phyloP scores from a whole-genome alignment of 2,329 filamentous ascomycete genomes.

The Penicillium vulpinum region DNA sequence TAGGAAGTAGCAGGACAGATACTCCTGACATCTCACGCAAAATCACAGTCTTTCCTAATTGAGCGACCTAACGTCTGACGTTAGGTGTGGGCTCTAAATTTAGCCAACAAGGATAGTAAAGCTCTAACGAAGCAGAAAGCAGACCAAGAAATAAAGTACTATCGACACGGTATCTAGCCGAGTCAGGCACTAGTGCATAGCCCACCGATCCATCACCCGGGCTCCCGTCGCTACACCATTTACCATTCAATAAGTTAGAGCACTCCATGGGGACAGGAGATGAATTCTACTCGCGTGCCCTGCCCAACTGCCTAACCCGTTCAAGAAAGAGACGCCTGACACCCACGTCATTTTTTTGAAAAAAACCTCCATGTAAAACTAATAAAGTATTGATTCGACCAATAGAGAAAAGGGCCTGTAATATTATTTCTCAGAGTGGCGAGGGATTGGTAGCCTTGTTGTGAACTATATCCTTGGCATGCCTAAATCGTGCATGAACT shows the following conservation, averaged over 20 bases:
- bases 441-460: slow-evolving; percentile 5
- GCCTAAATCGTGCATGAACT: not conserved
- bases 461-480: slow-evolving; percentile 5
- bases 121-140: not conserved
- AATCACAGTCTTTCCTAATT: not conserved
- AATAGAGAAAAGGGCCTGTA: not conserved
- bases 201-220: not conserved
- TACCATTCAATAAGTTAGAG: not conserved
- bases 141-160: not conserved
- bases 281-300: not conserved
- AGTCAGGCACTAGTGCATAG: slow-evolving; percentile 5
- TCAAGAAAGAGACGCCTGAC: not conserved
- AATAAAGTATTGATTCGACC: not conserved
- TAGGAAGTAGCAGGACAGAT: not conserved
- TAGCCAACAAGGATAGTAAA: not conserved
- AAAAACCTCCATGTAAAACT: not conserved
- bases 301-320: not conserved
- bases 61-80: not conserved
- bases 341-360: not conserved
- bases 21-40: not conserved
- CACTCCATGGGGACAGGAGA: not conserved
- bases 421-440: not conserved
- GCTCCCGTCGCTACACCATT: not conserved
- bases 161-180: not conserved
- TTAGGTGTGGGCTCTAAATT: not conserved